Evolutionary conservation across 2,329 filamentous ascomycete genomes (phyloP).

Genomic region (Fusarium haematococcum): DNA sequence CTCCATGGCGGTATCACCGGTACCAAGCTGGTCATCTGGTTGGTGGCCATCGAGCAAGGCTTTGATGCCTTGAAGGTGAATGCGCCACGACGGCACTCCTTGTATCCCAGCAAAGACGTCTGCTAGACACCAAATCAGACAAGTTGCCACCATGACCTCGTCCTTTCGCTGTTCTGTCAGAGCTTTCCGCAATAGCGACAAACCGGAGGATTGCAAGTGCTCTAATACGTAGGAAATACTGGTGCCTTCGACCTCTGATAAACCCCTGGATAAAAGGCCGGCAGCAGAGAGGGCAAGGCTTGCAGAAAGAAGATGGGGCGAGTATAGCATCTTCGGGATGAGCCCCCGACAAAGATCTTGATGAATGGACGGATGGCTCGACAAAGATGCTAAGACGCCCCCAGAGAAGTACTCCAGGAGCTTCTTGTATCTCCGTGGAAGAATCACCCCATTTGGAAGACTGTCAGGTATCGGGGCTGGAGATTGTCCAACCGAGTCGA

Average conservation of each 20-base stretch:
- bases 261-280: slow-evolving; percentile 40
- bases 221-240: slow-evolving; percentile 32
- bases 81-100: slow-evolving; percentile 38
- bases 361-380: slow-evolving; percentile 43
- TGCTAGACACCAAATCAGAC: slow-evolving; percentile 46
- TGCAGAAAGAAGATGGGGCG: slow-evolving; percentile 44
- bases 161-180: slow-evolving; percentile 35
- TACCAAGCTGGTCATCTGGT: not conserved
- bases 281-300: slow-evolving; percentile 44
- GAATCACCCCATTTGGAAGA: slow-evolving; percentile 38
- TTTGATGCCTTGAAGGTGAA: slow-evolving; percentile 44
- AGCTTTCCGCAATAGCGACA: slow-evolving; percentile 39
- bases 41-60: slow-evolving; percentile 30
- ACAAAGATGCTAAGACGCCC: slow-evolving; percentile 42
- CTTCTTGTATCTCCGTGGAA: slow-evolving; percentile 38
- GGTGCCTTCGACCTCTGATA: slow-evolving; percentile 38
- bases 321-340: slow-evolving; percentile 41
- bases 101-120: slow-evolving; percentile 42
- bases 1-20: not conserved
- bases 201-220: slow-evolving; percentile 41
- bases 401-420: slow-evolving; percentile 42
- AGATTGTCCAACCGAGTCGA: not conserved
- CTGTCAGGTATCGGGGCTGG: slow-evolving; percentile 20
- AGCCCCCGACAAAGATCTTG: slow-evolving; percentile 41
- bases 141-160: slow-evolving; percentile 43